Conservation (phyloP, 305 asterid species). For the Stenogyne calaminthoides region DNA sequence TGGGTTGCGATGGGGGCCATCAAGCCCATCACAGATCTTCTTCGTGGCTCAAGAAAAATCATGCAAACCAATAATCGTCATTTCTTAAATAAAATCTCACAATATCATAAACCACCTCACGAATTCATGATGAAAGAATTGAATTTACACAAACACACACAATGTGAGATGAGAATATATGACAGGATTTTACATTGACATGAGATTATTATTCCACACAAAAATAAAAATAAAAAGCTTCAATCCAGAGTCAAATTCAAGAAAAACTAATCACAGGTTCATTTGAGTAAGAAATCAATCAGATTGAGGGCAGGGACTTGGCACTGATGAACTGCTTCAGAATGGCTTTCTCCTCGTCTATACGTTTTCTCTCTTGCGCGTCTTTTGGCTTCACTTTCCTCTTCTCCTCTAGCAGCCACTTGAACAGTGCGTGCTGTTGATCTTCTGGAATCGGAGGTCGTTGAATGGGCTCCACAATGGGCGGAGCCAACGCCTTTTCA, state of each 20-base stretch:
- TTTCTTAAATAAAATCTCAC: background rate
- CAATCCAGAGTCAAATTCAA: background rate
- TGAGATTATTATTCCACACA: background rate
- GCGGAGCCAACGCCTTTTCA: constrained; percentile 43
- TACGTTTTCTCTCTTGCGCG: constrained; percentile 67
- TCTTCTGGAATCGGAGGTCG: constrained; percentile 68
- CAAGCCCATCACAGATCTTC: constrained; percentile 28
- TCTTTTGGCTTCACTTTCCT: constrained; percentile 73
- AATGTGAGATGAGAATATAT: background rate
- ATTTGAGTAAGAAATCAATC: constrained; percentile 22
- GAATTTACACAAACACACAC: background rate
- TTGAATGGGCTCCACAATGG: constrained; percentile 40
- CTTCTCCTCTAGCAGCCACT: constrained; percentile 90
- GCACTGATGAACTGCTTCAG: constrained; percentile 84
- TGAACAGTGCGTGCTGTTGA: constrained; percentile 73
- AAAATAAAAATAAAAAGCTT: background rate
- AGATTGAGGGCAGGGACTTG: constrained; percentile 42
- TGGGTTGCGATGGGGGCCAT: constrained; percentile 34
- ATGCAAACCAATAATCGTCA: constrained; percentile 7
- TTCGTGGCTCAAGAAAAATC: constrained; percentile 44
- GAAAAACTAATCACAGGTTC: constrained; percentile 2
- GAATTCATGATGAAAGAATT: background rate
- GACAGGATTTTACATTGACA: background rate
- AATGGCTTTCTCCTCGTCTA: constrained; percentile 85
- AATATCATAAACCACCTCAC: background rate